A percentile compares a stretch with the other conserved stretches of the same genome.
Conservation (phyloP, 257 asterid genomes). For the Primulina tabacum region DNA sequence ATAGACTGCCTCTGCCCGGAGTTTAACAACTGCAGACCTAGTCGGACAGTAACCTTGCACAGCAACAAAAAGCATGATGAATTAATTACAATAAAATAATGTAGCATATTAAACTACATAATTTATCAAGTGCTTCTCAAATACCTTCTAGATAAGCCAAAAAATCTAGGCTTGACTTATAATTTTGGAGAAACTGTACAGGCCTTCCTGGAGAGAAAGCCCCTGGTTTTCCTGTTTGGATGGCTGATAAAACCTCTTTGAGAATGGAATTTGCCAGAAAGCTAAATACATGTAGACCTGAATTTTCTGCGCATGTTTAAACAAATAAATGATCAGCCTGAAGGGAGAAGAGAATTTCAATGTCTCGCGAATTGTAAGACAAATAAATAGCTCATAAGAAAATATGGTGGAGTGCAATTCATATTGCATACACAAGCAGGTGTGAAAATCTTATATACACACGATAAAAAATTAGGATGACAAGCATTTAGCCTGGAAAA, state of each 20-base stretch:
- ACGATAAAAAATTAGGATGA: neutral
- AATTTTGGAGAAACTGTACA: conserved; percentile 73
- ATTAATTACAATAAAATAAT: neutral
- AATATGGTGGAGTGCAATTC: neutral
- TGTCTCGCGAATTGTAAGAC: conserved; percentile 4
- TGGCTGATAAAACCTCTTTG: conserved; percentile 79
- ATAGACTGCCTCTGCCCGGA: conserved; percentile 76
- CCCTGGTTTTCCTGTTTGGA: conserved; percentile 88
- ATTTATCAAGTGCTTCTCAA: conserved; percentile 13
- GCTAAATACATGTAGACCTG: conserved; percentile 95
- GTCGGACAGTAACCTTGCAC: conserved; percentile 70
- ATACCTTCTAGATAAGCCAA: conserved; percentile 86
- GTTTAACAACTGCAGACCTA: conserved; percentile 61
- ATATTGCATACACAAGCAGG: neutral
- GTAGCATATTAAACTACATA: conserved; percentile 10
- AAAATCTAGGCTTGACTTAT: conserved; percentile 83
- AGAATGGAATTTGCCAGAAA: conserved; percentile 92
- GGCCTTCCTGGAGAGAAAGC: conserved; percentile 99
- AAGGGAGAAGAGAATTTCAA: conserved; percentile 14
- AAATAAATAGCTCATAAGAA: conserved; percentile 7
- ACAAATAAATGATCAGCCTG: conserved; percentile 24
- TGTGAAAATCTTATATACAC: neutral
- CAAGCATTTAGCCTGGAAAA: neutral
- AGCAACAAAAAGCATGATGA: conserved; percentile 28
- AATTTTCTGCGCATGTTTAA: conserved; percentile 62